These are phyloP conservation scores for Eutrema yunnanense DNA, from an alignment of 345 rosid species.

Conservation along the genomic window DNA sequence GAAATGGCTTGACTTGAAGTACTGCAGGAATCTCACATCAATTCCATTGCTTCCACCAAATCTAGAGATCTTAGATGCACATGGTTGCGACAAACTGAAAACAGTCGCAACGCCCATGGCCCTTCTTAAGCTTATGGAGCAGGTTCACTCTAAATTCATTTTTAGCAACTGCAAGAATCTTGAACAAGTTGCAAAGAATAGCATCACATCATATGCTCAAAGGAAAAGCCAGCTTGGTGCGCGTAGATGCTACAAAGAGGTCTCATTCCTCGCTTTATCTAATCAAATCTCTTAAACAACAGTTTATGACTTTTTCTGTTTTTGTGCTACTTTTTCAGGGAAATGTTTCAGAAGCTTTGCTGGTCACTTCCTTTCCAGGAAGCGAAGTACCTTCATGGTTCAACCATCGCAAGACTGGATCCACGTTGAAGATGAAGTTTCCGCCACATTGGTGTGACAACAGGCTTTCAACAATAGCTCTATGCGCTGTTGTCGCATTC, in stretches of 20 bases:
- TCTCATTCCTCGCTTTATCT: not conserved
- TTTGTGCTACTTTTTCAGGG: slow-evolving; percentile 10
- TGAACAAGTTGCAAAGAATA: slow-evolving; percentile 11
- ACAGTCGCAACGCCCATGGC: not conserved
- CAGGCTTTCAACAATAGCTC: slow-evolving; percentile 5
- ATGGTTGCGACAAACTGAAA: slow-evolving; percentile 8
- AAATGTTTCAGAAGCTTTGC: not conserved
- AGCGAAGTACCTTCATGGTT: slow-evolving; percentile 27
- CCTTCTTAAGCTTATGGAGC: not conserved
- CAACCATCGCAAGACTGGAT: not conserved
- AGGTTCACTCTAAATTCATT: slow-evolving; percentile 18
- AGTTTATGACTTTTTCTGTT: not conserved
- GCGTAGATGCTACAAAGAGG: slow-evolving; percentile 8
- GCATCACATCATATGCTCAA: slow-evolving; percentile 14
- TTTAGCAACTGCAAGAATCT: slow-evolving; percentile 20
- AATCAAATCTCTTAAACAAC: not conserved
- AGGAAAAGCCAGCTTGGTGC: not conserved
- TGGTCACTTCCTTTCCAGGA: slow-evolving; percentile 19
- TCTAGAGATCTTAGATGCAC: slow-evolving; percentile 17
- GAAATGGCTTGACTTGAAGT: slow-evolving; percentile 2
- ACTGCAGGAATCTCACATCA: slow-evolving; percentile 8
- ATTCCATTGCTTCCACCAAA: slow-evolving; percentile 10
- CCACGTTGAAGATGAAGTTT: not conserved
- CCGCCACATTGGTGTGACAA: slow-evolving; percentile 19
- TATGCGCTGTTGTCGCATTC: slow-evolving; percentile 17